These are phyloP conservation scores for Globisporangium irregulare DNA, from an alignment of 352 stramenopile species.

Conservation along the genomic window DNA sequence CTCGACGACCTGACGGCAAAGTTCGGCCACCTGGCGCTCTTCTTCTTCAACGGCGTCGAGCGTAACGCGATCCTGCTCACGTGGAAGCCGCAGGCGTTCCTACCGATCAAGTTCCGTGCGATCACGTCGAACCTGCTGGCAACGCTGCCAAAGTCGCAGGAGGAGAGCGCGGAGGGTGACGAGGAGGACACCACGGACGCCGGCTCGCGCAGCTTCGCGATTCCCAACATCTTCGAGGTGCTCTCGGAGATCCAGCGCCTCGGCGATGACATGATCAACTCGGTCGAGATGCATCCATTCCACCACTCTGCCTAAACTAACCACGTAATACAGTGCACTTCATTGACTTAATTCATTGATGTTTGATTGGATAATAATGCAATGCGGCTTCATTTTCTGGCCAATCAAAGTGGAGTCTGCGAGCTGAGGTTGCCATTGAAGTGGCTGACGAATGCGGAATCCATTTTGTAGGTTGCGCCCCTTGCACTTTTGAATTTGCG, in stretches of 20 bases:
- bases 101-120: slow-evolving; percentile 79
- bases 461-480: not conserved
- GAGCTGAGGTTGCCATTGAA: not conserved
- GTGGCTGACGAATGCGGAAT: not conserved
- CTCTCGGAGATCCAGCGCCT: slow-evolving; percentile 73
- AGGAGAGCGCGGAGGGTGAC: slow-evolving; percentile 20
- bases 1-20: slow-evolving; percentile 47
- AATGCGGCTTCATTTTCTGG: not conserved
- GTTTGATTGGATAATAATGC: not conserved
- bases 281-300: slow-evolving; percentile 56
- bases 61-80: slow-evolving; percentile 62
- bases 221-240: slow-evolving; percentile 79
- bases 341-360: not conserved
- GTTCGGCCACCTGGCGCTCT: slow-evolving; percentile 70
- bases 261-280: slow-evolving; percentile 57
- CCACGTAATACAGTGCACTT: slow-evolving; percentile 2
- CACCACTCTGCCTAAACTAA: slow-evolving; percentile 10
- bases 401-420: not conserved
- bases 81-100: slow-evolving; percentile 79
- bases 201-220: slow-evolving; percentile 32
- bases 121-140: slow-evolving; percentile 64
- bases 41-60: slow-evolving; percentile 77
- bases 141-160: slow-evolving; percentile 36
- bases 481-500: not conserved
- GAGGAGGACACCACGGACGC: slow-evolving; percentile 19